phyloP scores from a whole-genome alignment of 352 stramenopile species.

The Phytophthora rubi region DNA sequence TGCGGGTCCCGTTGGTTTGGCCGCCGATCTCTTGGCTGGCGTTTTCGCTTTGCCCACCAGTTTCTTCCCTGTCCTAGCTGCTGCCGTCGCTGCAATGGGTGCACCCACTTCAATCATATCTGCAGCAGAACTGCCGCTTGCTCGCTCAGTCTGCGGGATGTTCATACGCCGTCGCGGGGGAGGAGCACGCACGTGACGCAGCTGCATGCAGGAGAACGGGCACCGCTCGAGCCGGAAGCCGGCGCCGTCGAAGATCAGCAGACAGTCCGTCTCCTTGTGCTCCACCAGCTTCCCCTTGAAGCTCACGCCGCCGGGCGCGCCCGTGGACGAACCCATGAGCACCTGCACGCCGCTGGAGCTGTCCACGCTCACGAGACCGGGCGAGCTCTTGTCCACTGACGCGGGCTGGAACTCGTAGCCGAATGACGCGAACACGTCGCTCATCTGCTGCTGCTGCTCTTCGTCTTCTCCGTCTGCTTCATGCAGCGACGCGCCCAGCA shows the following conservation, averaged over 20 bases:
- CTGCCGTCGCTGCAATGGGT: neutral
- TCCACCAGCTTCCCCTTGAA: constrained; percentile 84
- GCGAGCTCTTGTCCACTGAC: constrained; percentile 71
- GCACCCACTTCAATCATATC: constrained; percentile 4
- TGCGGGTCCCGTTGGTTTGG: constrained; percentile 10
- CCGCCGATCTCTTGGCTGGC: constrained; percentile 12
- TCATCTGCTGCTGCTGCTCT: constrained; percentile 11
- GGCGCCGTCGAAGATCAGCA: constrained; percentile 80
- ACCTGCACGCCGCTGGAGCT: constrained; percentile 67
- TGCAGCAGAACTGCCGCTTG: neutral
- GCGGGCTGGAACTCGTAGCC: constrained; percentile 88
- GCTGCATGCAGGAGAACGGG: constrained; percentile 71
- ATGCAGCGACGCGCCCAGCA: constrained; percentile 54
- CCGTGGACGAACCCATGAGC: constrained; percentile 61
- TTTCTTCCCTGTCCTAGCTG: constrained; percentile 8
- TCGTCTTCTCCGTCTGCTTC: constrained; percentile 11
- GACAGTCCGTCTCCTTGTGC: constrained; percentile 84
- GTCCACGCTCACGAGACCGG: constrained; percentile 73
- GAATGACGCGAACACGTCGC: constrained; percentile 60
- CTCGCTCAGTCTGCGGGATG: constrained; percentile 15
- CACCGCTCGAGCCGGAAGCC: constrained; percentile 75
- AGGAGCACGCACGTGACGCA: constrained; percentile 70
- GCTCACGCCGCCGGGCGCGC: constrained; percentile 59
- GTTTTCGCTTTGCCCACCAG: constrained; percentile 19
- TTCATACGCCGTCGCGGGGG: constrained; percentile 27